Base-by-base conservation (phyloP, 139 green algal species). In the Pseudopediastrum boryanum region DNA sequence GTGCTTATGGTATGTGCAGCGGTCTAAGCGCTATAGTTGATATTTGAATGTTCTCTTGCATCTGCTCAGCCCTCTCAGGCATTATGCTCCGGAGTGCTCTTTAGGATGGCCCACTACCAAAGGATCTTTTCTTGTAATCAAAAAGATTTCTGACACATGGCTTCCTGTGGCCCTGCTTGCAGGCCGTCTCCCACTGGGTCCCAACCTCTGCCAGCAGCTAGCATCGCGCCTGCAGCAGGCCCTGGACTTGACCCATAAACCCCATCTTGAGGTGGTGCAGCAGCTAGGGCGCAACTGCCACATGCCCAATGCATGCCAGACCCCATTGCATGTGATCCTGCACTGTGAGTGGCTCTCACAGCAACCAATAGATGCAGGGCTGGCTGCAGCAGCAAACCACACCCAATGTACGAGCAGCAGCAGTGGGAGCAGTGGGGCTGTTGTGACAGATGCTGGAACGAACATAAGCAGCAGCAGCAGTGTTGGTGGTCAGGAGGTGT, bases 261-360 rank as follows among this genome's bases (percentile, higher is more conserved):
- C 81, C 13, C 76, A 79, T 10, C 10, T 59, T 4, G 66, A 70
- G 13, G 84, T 77, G 3, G 66, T 83, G 5, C 43, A 71, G 0
- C 35, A 51, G 27, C 71, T 92, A 21, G 87, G 87, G 13, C 69
- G 88, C 51, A 92, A 92, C 82, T 92, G 88, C 82, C 88, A 92
- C 80, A 86, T 92, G 86, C 88, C 88, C 25, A 91, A 90, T 62
- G 80, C 83, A 7, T 52, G 87, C 36, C 72, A 79, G 39, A 91
- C 86, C 19, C 88, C 88, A 5, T 59, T 92, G n/a, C 88, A 88
- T 39, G 71, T 83, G 29, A 69, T 84, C 31, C 54, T 90, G 71
- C 70, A 87, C 50, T 27, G 81, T 6, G 87, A 91, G 74, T 56
- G 78, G 75, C 63, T 71, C 13, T n/a, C 33, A 25, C 3, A 69